A percentile compares a stretch with the other conserved stretches of the same genome.
These are phyloP conservation scores for Vicia villosa DNA, from an alignment of 306 rosid genomes.

Conservation along the genomic window DNA sequence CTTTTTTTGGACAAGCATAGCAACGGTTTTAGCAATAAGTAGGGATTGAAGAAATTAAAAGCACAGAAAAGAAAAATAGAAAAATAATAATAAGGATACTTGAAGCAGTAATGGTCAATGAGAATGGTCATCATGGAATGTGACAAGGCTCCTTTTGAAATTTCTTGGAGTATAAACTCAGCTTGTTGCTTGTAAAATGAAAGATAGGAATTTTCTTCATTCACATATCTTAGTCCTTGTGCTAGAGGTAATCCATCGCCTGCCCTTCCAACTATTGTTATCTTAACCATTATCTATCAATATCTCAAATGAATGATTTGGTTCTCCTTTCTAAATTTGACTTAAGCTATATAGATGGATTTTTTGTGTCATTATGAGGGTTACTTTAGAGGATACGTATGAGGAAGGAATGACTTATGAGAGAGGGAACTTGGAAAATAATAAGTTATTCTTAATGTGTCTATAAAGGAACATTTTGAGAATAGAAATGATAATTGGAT, in stretches of 20 bases:
- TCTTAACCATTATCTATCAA: conserved; percentile 52
- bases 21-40: conserved; percentile 4
- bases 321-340: conserved; percentile 17
- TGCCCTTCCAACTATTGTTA: conserved; percentile 72
- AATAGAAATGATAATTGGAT: conserved; percentile 21
- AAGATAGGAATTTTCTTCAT: conserved; percentile 51
- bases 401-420: conserved; percentile 13
- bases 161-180: conserved; percentile 63
- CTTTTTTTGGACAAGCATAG: background rate
- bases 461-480: conserved; percentile 3
- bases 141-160: conserved; percentile 58
- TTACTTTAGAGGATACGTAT: conserved; percentile 32
- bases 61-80: background rate
- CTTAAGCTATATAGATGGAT: background rate
- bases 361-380: conserved; percentile 1
- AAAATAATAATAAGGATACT: conserved; percentile 41
- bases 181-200: conserved; percentile 59
- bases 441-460: conserved; percentile 54
- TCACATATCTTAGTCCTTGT: conserved; percentile 53
- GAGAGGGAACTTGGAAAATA: conserved; percentile 39
- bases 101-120: conserved; percentile 57
- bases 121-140: conserved; percentile 74
- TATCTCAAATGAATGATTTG: conserved; percentile 13
- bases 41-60: background rate
- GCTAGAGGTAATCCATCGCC: conserved; percentile 71